Base-by-base conservation (phyloP, 805 yeast genomes). In the Monosporozyma yasuniensis region DNA sequence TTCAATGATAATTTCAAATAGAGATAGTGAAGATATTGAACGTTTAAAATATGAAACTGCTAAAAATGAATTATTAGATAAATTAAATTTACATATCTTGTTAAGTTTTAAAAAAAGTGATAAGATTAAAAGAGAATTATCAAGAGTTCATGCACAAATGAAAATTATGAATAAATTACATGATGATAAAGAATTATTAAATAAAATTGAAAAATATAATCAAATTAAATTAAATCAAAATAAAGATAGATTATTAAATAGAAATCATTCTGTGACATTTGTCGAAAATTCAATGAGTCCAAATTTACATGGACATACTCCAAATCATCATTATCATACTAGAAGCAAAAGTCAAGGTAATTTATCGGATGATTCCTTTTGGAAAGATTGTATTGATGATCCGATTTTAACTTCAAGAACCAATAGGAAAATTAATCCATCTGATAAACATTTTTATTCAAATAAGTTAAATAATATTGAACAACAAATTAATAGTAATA, bases 131-230 rank as follows among this genome's bases (percentile, higher is more conserved):
- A 72, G 72, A 39, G 86, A 81, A 55, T 70, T 80, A 1, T 72
- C 74, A 12, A 78, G 78, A 54, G 77, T 81, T 32, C 81, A 80
- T 58, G 72, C 82, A 1, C 81, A 80, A 54, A 67, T 82, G 72
- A 66, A 75, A 10, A 70, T 78, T 2, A 57, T 82, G 52, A 68
- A 79, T 47, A 73, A 73, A 22, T 49, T 72, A 30, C 73, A 71
- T 50, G 61, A 62, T 28, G 72, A 70, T 49, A 58, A 61, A 11
- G 54, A 61, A 16, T 49, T 65, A 37, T 11, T 54, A 19, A 47
- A 49, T 4, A 64, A 62, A 46, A 55, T 61, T 11, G 61, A 58
- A 44, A 50, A 49, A 12, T 50, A 52, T 51, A 56, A 53, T 42
- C 55, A 55, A 47, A 50, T 22, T 43, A 52, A 46, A 47, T 37